These are phyloP conservation scores for Candolleomyces aberdarensis DNA, from an alignment of 768 basidiomycete species.

Conservation along the genomic window DNA sequence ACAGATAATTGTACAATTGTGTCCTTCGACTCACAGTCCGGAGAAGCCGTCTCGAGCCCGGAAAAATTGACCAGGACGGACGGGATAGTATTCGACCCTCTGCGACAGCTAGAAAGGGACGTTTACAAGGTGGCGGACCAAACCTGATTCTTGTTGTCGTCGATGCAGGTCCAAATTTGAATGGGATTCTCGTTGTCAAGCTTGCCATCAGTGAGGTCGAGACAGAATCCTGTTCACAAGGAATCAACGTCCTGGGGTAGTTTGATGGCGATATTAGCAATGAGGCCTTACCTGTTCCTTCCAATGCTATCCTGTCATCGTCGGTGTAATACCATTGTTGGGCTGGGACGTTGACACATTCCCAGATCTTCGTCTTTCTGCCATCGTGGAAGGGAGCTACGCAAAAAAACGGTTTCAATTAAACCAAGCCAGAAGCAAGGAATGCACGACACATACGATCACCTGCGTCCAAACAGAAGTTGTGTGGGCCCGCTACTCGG, in stretches of 20 bases:
- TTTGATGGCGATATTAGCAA: not conserved
- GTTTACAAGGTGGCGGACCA: not conserved
- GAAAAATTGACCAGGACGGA: no score
- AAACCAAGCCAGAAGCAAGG: no score
- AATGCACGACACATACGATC: constrained; percentile 11
- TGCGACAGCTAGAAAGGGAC: no score
- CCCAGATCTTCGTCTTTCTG: constrained; percentile 19
- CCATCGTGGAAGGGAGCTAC: constrained; percentile 16
- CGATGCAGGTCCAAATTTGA: constrained; percentile 3
- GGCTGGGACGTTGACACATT: constrained; percentile 16
- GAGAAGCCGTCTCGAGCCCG: no score
- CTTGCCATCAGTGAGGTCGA: constrained; percentile 4
- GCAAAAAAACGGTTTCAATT: no score
- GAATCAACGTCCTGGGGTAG: not conserved
- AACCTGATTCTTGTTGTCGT: not conserved
- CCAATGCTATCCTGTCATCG: constrained; percentile 9
- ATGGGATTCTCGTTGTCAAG: not conserved
- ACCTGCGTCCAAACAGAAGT: constrained; percentile 26
- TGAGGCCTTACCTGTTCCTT: constrained; percentile 7
- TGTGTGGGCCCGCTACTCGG: constrained; percentile 15
- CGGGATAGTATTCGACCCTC: no score
- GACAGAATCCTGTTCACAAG: constrained; percentile 11
- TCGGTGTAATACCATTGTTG: constrained; percentile 17
- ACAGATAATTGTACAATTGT: no score
- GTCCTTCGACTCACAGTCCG: no score